phyloP scores from a whole-genome alignment of 176 grass and related monocot genomes.

The Oryza rufipogon region DNA sequence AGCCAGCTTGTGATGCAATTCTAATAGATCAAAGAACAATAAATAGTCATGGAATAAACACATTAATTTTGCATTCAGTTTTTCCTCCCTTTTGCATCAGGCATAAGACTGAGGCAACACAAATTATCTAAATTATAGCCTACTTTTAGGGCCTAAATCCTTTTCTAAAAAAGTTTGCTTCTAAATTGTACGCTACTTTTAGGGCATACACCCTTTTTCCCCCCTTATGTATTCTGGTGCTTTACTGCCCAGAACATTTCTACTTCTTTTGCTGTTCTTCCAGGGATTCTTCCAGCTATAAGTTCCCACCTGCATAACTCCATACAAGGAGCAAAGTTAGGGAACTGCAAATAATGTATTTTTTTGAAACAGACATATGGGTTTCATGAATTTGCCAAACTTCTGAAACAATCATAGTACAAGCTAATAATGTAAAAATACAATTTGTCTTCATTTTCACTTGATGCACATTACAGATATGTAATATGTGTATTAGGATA shows the following conservation, averaged over 20 bases:
- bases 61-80: conserved; percentile 19
- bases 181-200: background rate
- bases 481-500: conserved; percentile 17
- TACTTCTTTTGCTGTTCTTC: conserved; percentile 64
- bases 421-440: background rate
- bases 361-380: conserved; percentile 3
- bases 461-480: conserved; percentile 14
- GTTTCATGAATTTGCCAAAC: conserved; percentile 7
- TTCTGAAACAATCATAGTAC: background rate
- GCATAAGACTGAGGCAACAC: background rate
- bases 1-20: conserved; percentile 5
- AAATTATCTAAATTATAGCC: background rate
- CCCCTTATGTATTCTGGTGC: conserved; percentile 35
- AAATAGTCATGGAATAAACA: conserved; percentile 12
- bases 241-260: conserved; percentile 65
- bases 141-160: conserved; percentile 2
- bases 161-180: conserved; percentile 9
- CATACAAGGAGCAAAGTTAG: conserved; percentile 28
- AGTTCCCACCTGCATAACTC: conserved; percentile 63
- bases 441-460: conserved; percentile 23
- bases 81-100: conserved; percentile 18
- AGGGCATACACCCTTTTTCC: conserved; percentile 8
- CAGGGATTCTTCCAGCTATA: conserved; percentile 72
- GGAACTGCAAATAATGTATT: conserved; percentile 25
- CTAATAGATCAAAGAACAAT: conserved; percentile 11